phyloP scores from a whole-genome alignment of 2,329 filamentous ascomycete genomes.

The Ophiognomonia clavigignenti-juglandacearum region DNA sequence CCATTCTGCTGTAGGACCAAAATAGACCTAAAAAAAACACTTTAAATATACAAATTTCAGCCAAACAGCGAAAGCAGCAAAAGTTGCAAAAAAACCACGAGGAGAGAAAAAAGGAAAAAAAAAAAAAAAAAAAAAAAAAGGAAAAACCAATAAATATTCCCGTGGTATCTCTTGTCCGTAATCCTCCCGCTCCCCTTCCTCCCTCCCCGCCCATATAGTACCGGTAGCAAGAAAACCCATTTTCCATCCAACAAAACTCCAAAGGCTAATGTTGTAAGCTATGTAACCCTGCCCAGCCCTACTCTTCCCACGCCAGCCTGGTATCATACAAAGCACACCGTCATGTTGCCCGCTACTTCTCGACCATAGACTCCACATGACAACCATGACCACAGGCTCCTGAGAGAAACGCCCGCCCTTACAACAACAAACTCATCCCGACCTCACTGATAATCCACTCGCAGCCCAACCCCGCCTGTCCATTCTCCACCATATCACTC shows the following conservation, averaged over 20 bases:
- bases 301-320: too few relatives aligned
- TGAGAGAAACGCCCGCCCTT: conserved; percentile 14
- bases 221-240: not conserved
- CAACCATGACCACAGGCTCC: not conserved
- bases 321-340: not conserved
- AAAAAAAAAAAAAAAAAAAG: not conserved
- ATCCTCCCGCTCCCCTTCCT: conserved; percentile 49
- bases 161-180: conserved; percentile 33
- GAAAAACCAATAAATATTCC: not conserved
- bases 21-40: not conserved
- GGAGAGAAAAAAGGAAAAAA: not conserved
- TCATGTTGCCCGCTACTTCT: not conserved
- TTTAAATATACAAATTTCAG: too few relatives aligned
- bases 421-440: conserved; percentile 57
- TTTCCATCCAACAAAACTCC: not conserved
- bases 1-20: too few relatives aligned
- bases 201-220: not conserved
- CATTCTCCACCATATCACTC: conserved; percentile 20
- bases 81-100: not conserved
- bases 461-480: conserved; percentile 60
- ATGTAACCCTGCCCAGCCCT: not conserved
- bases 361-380: not conserved
- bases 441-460: conserved; percentile 68
- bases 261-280: not conserved
- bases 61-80: too few relatives aligned